Conservation (phyloP, 345 rosid genomes). For the Cochlearia excelsa region DNA sequence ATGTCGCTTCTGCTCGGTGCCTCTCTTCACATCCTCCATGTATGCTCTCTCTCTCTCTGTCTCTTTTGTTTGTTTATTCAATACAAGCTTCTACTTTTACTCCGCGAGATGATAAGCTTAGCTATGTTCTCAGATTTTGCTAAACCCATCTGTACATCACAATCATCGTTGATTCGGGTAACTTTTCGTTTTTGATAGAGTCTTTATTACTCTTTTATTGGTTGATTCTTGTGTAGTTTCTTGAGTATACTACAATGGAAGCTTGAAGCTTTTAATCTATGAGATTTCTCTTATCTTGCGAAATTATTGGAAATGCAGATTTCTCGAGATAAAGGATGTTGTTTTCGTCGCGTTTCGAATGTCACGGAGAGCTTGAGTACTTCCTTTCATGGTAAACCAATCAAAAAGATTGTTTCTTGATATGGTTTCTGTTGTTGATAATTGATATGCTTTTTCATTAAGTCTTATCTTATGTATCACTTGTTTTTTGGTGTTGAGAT, state of each 20-base stretch:
- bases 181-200: not conserved
- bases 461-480: too few species aligned
- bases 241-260: conserved; percentile 13
- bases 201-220: not conserved
- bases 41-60: conserved; percentile 15
- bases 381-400: conserved; percentile 44
- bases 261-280: not conserved
- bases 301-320: conserved; percentile 39
- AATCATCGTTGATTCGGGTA: conserved; percentile 46
- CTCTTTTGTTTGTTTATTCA: not conserved
- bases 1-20: conserved; percentile 41
- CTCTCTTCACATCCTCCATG: conserved; percentile 35
- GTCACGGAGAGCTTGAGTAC: conserved; percentile 28
- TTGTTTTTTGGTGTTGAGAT: not conserved
- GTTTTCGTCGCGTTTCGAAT: conserved; percentile 27
- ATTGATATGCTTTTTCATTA: not conserved
- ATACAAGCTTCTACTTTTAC: too few species aligned
- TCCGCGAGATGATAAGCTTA: not conserved
- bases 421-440: not conserved
- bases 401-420: not conserved
- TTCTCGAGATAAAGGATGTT: conserved; percentile 30
- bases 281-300: not conserved
- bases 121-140: conserved; percentile 36
- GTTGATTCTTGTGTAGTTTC: conserved; percentile 10
- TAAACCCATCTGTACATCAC: conserved; percentile 31